Evolutionary conservation across 1,139 yeast genomes (phyloP).

Genomic region (Scheffersomyces segobiensis): DNA sequence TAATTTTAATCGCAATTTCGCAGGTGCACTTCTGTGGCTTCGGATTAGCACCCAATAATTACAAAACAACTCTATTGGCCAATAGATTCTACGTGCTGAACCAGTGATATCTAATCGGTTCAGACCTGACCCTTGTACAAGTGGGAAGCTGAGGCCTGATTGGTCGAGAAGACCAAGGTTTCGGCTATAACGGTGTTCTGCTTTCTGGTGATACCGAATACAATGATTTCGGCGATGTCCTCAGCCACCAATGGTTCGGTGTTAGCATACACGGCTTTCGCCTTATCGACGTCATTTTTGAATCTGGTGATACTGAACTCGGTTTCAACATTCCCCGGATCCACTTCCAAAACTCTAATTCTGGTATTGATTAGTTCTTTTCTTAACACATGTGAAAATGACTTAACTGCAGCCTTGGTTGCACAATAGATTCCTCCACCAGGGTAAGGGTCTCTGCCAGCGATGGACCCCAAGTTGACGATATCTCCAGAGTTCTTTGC

Average conservation of each 20-base stretch:
- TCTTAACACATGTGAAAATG: slow-evolving; percentile 74
- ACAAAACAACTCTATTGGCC: background rate
- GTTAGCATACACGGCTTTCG: slow-evolving; percentile 72
- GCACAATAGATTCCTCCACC: slow-evolving; percentile 88
- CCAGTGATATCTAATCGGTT: slow-evolving; percentile 4
- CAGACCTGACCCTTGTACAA: slow-evolving; percentile 22
- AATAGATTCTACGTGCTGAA: background rate
- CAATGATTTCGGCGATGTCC: slow-evolving; percentile 81
- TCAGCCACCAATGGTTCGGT: slow-evolving; percentile 72
- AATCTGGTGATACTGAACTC: slow-evolving; percentile 79
- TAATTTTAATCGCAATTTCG: background rate
- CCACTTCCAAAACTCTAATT: slow-evolving; percentile 78
- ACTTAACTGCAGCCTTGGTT: slow-evolving; percentile 79
- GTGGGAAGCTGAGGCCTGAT: slow-evolving; percentile 77
- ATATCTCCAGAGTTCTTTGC: slow-evolving; percentile 68
- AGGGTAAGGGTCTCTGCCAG: slow-evolving; percentile 86
- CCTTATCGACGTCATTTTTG: slow-evolving; percentile 68
- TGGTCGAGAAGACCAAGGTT: slow-evolving; percentile 70
- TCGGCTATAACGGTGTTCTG: slow-evolving; percentile 80
- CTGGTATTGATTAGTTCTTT: slow-evolving; percentile 74
- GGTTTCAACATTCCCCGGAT: slow-evolving; percentile 88
- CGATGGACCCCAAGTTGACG: slow-evolving; percentile 82
- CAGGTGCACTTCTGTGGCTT: background rate
- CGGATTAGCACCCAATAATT: background rate
- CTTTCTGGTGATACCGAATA: slow-evolving; percentile 69